Conservation (phyloP, 306 rosid genomes). For the Arachis stenosperma region DNA sequence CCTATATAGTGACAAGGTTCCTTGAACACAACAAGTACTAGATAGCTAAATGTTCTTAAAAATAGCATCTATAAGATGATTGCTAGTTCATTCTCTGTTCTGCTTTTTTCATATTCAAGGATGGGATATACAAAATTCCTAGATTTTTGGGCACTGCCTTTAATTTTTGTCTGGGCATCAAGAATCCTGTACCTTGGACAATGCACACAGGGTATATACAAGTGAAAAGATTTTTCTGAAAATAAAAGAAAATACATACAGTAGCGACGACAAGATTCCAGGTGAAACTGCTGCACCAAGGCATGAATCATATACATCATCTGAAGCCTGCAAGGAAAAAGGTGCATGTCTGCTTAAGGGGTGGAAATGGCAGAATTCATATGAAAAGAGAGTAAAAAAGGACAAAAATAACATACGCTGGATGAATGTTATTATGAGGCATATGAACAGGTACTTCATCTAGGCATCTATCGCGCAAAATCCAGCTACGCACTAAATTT, state of each 20-base stretch:
- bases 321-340: conserved; percentile 60
- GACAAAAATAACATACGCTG: conserved; percentile 51
- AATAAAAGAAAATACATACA: conserved; percentile 53
- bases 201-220: conserved; percentile 17
- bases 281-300: conserved; percentile 85
- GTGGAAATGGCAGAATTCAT: conserved; percentile 14
- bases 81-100: not conserved
- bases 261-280: conserved; percentile 78
- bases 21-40: conserved; percentile 1
- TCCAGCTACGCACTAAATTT: conserved; percentile 81
- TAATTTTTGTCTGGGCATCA: not conserved
- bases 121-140: not conserved
- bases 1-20: not conserved
- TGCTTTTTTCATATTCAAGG: not conserved
- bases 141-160: not conserved
- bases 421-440: conserved; percentile 54
- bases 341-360: conserved; percentile 30
- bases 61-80: not conserved
- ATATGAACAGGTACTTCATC: conserved; percentile 57
- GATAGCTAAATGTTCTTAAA: not conserved
- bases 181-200: not conserved
- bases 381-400: conserved; percentile 32
- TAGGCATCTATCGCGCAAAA: conserved; percentile 50
- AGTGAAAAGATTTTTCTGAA: not conserved
- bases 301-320: conserved; percentile 69